These are phyloP conservation scores for Suillus fuscotomentosus DNA, from an alignment of 768 basidiomycete genomes.

Conservation along the genomic window DNA sequence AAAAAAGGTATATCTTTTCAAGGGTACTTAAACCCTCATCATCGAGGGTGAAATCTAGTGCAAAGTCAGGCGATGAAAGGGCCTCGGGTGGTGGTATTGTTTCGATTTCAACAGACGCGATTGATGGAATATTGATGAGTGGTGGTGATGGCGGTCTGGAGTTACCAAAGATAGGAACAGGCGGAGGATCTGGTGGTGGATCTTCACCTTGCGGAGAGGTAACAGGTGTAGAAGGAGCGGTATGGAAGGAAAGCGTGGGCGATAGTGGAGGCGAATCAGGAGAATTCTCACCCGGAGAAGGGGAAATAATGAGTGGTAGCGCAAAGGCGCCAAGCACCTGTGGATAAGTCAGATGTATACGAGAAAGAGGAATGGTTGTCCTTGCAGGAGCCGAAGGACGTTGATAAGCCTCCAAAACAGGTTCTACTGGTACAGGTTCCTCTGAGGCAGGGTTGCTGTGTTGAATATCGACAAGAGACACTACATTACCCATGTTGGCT, in stretches of 20 bases:
- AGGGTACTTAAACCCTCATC: conserved; percentile 82
- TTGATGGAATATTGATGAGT: conserved; percentile 19
- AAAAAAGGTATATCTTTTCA: conserved; percentile 91
- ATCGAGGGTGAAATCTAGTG: conserved; percentile 50
- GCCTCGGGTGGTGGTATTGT: conserved; percentile 25
- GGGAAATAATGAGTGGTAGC: conserved; percentile 32
- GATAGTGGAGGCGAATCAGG: conserved; percentile 37
- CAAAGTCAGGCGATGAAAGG: conserved; percentile 27
- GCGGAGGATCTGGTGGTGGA: conserved; percentile 22
- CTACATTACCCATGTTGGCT: conserved; percentile 28
- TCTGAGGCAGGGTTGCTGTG: conserved; percentile 18
- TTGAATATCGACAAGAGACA: conserved; percentile 31
- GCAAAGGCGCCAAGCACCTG: conserved; percentile 30
- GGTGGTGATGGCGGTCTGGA: conserved; percentile 26
- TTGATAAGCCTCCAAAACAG: not conserved
- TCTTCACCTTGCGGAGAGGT: conserved; percentile 39
- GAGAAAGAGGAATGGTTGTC: conserved; percentile 28
- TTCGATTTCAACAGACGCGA: conserved; percentile 27
- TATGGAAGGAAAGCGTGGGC: conserved; percentile 42
- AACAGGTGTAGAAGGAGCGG: conserved; percentile 48
- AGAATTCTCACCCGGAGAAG: conserved; percentile 34
- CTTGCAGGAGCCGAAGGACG: conserved; percentile 13
- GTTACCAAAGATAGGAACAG: conserved; percentile 18
- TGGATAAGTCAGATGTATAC: conserved; percentile 32
- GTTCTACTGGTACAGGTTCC: conserved; percentile 8